Evolutionary conservation across 2,329 filamentous ascomycete species (phyloP), one percentile per base, ranked within the genome.

Genomic region (Chaetomiaceae sp.): DNA sequence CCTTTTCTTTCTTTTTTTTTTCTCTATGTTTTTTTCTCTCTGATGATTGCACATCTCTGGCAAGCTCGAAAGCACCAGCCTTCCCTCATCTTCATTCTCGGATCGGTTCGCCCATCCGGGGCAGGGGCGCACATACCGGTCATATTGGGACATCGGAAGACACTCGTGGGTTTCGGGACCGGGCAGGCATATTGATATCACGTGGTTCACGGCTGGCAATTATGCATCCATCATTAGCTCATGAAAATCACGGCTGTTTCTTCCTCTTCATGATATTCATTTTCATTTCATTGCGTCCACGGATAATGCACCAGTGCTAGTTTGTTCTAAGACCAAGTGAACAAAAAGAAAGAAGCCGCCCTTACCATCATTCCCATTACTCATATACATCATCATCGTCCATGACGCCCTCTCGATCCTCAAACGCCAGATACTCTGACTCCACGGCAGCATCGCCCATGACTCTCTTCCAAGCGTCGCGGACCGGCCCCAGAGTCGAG

Each of bases 401-500:
- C 53, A 69, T 72, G 23, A 72, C 71, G 13, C 74, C 77, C 63
- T 90, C 84, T 20, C 89, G 78, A 53, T 93, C 87, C 43, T 85
- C 79, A 65, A 96, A 96, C 17, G 78, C 73, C 79, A 96, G 83
- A 61, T 93, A 96, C 39, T 78, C 68, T 21, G 55, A 45, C 5
- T 62, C 72, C 16, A 71, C 71, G 1, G 66, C 70, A 4, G 76
- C 74, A 1, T 71, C 69, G 9, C 76, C 79, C 58, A 79, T 72
- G 4, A 90, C 74, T 43, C 73, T 70, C 54, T 78, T 73, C 90
- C 91, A 97, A 6, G 83, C 81, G 9, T 77, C 67, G 53, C 79
- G 79, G 2, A 96, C 87, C 21, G 79, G 68, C 6, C 82, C 77
- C 9, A 96, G 68, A 2, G 82, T 71, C 0, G 70, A 63, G 59